These are phyloP conservation scores for Fraxinus anomala DNA, from an alignment of 257 asterid species.

Conservation along the genomic window DNA sequence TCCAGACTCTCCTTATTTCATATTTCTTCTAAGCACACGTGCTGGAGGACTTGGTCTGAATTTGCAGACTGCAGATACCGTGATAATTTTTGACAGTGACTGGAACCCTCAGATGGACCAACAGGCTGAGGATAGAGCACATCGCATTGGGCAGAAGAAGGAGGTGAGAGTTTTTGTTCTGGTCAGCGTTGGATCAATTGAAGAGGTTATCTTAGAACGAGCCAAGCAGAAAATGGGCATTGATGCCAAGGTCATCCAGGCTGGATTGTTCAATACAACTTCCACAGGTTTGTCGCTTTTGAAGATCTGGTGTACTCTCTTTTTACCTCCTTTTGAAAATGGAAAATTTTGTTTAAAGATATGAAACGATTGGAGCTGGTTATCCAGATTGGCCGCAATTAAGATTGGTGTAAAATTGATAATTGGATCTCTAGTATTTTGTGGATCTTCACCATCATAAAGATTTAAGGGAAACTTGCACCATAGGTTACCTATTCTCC, in stretches of 20 bases:
- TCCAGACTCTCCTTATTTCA: constrained; percentile 91
- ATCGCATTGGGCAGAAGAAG: constrained; percentile 98
- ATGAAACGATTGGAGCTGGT: background rate
- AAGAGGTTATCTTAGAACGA: constrained; percentile 94
- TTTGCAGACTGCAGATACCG: constrained; percentile 95
- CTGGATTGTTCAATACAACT: constrained; percentile 94
- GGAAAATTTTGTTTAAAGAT: background rate
- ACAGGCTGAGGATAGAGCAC: constrained; percentile 99
- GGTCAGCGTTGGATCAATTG: constrained; percentile 92
- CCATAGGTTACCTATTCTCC: background rate
- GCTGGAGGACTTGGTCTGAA: constrained; percentile 99
- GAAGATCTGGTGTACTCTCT: constrained; percentile 11
- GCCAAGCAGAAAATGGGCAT: constrained; percentile 99
- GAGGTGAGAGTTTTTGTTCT: constrained; percentile 97
- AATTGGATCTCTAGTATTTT: background rate
- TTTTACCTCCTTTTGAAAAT: background rate
- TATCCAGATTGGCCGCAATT: background rate
- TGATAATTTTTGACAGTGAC: constrained; percentile 93
- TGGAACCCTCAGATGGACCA: constrained; percentile 99
- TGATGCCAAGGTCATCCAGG: constrained; percentile 98
- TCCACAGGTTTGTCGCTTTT: constrained; percentile 78
- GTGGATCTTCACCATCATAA: background rate
- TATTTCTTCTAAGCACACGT: constrained; percentile 95
- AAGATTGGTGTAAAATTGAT: background rate
- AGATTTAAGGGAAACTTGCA: background rate